Evolutionary conservation across 805 yeast species (phyloP).

Genomic region (Kluyveromyces siamensis): DNA sequence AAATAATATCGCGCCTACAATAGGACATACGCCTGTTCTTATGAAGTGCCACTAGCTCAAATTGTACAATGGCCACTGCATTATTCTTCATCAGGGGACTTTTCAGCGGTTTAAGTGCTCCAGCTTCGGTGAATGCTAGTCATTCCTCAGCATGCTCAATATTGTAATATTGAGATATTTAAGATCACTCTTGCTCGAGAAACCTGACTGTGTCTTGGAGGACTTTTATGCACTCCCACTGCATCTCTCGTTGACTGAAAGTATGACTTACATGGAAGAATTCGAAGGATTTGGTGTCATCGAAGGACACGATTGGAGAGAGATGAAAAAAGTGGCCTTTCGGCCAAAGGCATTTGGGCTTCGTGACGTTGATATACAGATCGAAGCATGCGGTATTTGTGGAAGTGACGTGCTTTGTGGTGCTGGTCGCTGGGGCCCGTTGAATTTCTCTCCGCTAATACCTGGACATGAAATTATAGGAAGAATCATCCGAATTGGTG

Average conservation of each 20-base stretch:
- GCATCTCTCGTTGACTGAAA: neutral
- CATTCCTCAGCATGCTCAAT: no score
- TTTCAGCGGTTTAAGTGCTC: no score
- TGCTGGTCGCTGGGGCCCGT: constrained; percentile 5
- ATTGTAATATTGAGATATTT: no score
- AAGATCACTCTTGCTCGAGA: no score
- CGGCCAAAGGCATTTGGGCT: constrained; percentile 13
- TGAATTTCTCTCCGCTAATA: constrained; percentile 24
- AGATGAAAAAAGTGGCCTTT: constrained; percentile 14
- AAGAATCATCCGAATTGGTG: constrained; percentile 44
- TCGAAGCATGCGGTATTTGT: constrained; percentile 50
- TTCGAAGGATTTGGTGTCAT: constrained; percentile 49
- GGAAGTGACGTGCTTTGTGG: constrained; percentile 37
- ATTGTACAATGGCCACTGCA: no score
- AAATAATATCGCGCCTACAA: no score
- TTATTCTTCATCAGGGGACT: no score
- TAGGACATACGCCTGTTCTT: no score
- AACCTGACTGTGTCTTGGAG: no score
- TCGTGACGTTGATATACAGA: constrained; percentile 37
- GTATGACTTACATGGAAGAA: constrained; percentile 36
- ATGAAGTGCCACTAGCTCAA: no score
- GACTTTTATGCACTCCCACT: no score
- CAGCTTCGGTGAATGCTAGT: no score
- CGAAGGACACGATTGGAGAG: constrained; percentile 19
- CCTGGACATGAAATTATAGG: constrained; percentile 62